Evolutionary conservation across 2,329 filamentous ascomycete genomes (phyloP), one percentile per base, ranked within the genome.

Genomic region (Claviceps monticola): DNA sequence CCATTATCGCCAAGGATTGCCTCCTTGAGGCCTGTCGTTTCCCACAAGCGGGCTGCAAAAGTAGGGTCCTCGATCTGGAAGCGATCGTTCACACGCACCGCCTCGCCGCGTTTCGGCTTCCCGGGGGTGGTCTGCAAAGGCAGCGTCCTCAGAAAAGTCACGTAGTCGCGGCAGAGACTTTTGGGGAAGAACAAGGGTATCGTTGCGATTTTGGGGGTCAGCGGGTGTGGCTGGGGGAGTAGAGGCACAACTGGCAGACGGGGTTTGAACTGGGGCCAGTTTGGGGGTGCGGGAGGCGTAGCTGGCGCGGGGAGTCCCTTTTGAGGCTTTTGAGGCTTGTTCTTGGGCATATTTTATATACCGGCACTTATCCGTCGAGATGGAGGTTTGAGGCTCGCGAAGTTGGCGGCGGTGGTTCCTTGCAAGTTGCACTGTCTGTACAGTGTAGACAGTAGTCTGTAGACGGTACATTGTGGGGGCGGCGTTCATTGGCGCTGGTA

Each of bases 31-130:
- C 84, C 85, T 1, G 89, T 95, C 55, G 79, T 75, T 45, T 75
- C 74, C 89, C 90, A 97, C 14, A 96, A 67, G 51, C 76, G 72
- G 59, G 80, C 74, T 0, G 90, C 86, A 65, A 96, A 95, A 0
- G 57, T 66, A 29, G 78, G 68, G 68, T 96, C 90, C 29, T 89
- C 72, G 19, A 95, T 71, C 68, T 95, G 88, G 60, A 85, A 95
- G 11, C 91, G 81, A 64, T 96, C 91, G 64, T 96, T 96, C 46
- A 95, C 86, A 38, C 91, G 77, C 7, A 88, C 76, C 1, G 89
- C 89, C 51, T 93, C 83, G 47, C 86, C 88, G 55, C 80, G 82
- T 65, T 86, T 91, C 1, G 88, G 88, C 55, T 80, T 82, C 0
- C 80, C 81, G 0, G 88, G 88, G 0, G 88, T 95, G 1, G 88